Conservation (phyloP, 371 early-diverging fungal genomes). For the Mortierella polycephala region DNA sequence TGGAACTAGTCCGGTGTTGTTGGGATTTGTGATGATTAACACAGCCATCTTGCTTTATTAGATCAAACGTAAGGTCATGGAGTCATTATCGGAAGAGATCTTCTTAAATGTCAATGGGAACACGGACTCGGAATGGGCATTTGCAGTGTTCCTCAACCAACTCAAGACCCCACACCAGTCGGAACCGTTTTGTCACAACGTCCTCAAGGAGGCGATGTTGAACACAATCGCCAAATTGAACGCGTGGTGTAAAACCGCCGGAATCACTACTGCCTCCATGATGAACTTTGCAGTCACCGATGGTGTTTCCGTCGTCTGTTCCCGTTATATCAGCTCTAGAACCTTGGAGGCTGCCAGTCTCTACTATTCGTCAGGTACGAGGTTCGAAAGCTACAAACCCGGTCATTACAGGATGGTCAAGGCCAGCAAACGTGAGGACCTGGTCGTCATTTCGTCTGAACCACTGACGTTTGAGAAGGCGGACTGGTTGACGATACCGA, state of each 20-base stretch:
- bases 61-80: conserved; percentile 80
- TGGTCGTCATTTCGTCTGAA: conserved; percentile 86
- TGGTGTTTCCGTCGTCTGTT: conserved; percentile 81
- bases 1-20: neutral
- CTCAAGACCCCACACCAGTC: conserved; percentile 48
- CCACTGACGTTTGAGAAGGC: conserved; percentile 86
- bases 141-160: conserved; percentile 86
- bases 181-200: conserved; percentile 48
- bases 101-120: conserved; percentile 82
- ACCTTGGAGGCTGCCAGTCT: conserved; percentile 80
- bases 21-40: neutral
- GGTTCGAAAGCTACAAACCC: conserved; percentile 68
- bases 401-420: conserved; percentile 84
- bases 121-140: conserved; percentile 89
- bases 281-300: conserved; percentile 93
- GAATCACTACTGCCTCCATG: conserved; percentile 70
- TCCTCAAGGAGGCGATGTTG: conserved; percentile 79
- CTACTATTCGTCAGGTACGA: conserved; percentile 82
- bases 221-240: conserved; percentile 79
- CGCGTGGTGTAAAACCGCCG: conserved; percentile 72
- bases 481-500: conserved; percentile 87
- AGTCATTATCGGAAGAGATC: conserved; percentile 73
- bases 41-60: conserved; percentile 28
- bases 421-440: conserved; percentile 83
- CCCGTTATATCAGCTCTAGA: conserved; percentile 79